Evolutionary conservation across 148 eudicot genomes (phyloP).

Genomic region (Nepenthes gracilis): DNA sequence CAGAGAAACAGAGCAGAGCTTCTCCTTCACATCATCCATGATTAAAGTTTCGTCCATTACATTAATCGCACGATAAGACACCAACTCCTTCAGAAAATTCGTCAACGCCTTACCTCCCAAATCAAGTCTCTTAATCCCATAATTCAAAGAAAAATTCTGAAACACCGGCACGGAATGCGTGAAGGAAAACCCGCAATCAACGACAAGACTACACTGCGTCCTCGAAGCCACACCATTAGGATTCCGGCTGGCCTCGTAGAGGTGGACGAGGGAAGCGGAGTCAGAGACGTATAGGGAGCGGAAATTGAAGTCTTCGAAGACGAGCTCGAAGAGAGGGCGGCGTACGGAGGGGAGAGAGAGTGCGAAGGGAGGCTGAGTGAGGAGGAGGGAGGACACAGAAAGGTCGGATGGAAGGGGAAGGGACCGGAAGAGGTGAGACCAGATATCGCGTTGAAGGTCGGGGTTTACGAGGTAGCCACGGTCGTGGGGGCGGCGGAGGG

Average conservation of each 20-base stretch:
- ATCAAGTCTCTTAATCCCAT: conserved; percentile 76
- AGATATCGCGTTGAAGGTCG: conserved; percentile 69
- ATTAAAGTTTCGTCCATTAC: conserved; percentile 93
- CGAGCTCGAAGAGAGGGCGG: conserved; percentile 47
- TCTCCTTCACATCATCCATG: conserved; percentile 87
- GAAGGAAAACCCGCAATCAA: conserved; percentile 80
- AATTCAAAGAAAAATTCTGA: conserved; percentile 67
- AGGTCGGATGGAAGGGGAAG: conserved; percentile 27
- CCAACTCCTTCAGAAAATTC: conserved; percentile 79
- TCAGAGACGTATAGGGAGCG: conserved; percentile 51
- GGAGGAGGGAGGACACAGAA: conserved; percentile 40
- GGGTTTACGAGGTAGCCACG: conserved; percentile 82
- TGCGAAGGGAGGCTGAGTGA: conserved; percentile 58
- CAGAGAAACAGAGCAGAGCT: conserved; percentile 76
- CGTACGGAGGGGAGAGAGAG: conserved; percentile 43
- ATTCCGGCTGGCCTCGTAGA: conserved; percentile 55
- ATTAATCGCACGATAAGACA: conserved; percentile 71
- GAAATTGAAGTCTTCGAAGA: conserved; percentile 76
- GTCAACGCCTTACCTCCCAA: conserved; percentile 88
- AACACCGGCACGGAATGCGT: conserved; percentile 74
- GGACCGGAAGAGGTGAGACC: conserved; percentile 64
- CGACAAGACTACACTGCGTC: conserved; percentile 67
- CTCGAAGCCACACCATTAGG: conserved; percentile 58
- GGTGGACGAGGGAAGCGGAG: conserved; percentile 50
- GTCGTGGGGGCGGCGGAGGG: conserved; percentile 80